Evolutionary conservation across 2,329 filamentous ascomycete genomes (phyloP).

Genomic region (Penicillium sp.): DNA sequence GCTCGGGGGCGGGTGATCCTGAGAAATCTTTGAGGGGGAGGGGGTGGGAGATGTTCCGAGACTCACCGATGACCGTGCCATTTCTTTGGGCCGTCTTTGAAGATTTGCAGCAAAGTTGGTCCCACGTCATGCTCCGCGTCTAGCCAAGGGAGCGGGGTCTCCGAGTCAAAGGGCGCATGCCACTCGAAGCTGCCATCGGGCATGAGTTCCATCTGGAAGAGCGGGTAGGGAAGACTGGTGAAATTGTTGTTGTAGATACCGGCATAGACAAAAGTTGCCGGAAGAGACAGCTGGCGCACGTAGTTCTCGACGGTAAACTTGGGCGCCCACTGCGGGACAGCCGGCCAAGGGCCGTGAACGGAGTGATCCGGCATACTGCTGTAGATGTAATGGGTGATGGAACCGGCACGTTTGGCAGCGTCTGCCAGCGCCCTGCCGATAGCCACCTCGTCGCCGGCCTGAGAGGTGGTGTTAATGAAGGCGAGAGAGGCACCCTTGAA

Average conservation of each 20-base stretch:
- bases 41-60: neutral
- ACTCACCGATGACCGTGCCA: conserved; percentile 73
- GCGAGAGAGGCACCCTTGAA: conserved; percentile 84
- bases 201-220: conserved; percentile 92
- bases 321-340: conserved; percentile 83
- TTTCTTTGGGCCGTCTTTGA: conserved; percentile 85
- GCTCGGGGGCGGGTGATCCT: neutral
- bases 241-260: conserved; percentile 99
- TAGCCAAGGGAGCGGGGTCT: conserved; percentile 87
- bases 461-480: conserved; percentile 97
- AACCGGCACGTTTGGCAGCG: conserved; percentile 75
- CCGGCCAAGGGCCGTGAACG: conserved; percentile 76
- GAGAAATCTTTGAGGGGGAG: neutral
- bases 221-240: conserved; percentile 83
- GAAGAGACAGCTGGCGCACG: conserved; percentile 74
- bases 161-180: conserved; percentile 89
- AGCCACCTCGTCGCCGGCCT: conserved; percentile 80
- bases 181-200: conserved; percentile 82
- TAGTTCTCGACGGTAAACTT: conserved; percentile 95
- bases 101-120: conserved; percentile 84
- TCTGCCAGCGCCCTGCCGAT: conserved; percentile 88
- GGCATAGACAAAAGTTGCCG: conserved; percentile 90
- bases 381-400: conserved; percentile 87
- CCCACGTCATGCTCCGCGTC: conserved; percentile 96
- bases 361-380: conserved; percentile 96